These are phyloP conservation scores for Odontarrhena argentea DNA, from an alignment of 345 rosid genomes.

Conservation along the genomic window DNA sequence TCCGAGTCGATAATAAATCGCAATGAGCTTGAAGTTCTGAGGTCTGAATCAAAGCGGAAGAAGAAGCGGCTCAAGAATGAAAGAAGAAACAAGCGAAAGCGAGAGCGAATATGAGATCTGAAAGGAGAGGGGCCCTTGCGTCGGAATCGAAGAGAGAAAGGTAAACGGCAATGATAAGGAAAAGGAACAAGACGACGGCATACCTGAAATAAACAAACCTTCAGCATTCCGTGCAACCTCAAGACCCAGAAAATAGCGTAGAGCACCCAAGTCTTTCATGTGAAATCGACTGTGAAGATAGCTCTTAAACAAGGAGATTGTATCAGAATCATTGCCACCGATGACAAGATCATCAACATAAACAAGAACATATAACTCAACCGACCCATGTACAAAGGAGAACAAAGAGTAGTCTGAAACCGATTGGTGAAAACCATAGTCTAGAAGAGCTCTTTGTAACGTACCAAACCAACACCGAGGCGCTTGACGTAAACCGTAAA, in stretches of 20 bases:
- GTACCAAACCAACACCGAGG: neutral
- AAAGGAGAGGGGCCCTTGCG: conserved; percentile 64
- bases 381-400: neutral
- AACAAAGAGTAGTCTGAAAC: neutral
- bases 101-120: conserved; percentile 81
- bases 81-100: conserved; percentile 63
- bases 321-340: neutral
- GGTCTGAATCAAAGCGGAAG: conserved; percentile 69
- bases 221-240: too few species aligned
- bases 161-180: conserved; percentile 62
- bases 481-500: neutral
- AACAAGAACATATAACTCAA: neutral
- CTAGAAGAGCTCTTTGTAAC: neutral
- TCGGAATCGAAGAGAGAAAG: conserved; percentile 65
- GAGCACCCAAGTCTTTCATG: too few species aligned
- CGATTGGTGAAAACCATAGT: neutral
- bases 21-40: conserved; percentile 88
- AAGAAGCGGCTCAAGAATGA: conserved; percentile 58
- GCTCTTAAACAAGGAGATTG: neutral
- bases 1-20: conserved; percentile 61
- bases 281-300: neutral
- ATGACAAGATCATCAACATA: neutral
- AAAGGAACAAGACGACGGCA: conserved; percentile 80
- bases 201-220: too few species aligned
- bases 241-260: too few species aligned